These are phyloP conservation scores for Mortierella sp. DNA, from an alignment of 371 early-diverging fungal species.

Conservation along the genomic window DNA sequence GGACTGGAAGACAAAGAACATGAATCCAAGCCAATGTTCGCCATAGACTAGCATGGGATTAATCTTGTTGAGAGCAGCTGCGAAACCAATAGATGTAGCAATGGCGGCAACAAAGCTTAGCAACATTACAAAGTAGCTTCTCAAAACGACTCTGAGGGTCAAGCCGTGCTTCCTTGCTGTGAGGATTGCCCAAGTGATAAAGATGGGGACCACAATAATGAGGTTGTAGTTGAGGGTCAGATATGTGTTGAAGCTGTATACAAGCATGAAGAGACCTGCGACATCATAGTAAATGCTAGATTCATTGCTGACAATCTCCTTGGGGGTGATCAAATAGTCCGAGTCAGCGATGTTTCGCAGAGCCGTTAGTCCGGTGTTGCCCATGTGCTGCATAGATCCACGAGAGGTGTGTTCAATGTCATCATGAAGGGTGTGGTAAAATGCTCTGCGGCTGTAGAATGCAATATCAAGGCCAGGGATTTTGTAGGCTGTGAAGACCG, in stretches of 20 bases:
- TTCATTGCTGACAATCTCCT: slow-evolving; percentile 49
- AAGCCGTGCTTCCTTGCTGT: slow-evolving; percentile 30
- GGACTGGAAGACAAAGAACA: slow-evolving; percentile 52
- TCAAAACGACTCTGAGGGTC: slow-evolving; percentile 15
- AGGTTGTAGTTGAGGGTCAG: slow-evolving; percentile 58
- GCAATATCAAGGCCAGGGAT: slow-evolving; percentile 84
- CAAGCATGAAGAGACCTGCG: slow-evolving; percentile 64
- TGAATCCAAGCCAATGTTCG: slow-evolving; percentile 38
- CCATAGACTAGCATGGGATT: slow-evolving; percentile 56
- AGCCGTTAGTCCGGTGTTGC: slow-evolving; percentile 62
- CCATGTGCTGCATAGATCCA: slow-evolving; percentile 75
- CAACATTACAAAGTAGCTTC: slow-evolving; percentile 34
- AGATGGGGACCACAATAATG: slow-evolving; percentile 57
- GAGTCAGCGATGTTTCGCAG: slow-evolving; percentile 59
- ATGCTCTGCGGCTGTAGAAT: slow-evolving; percentile 74
- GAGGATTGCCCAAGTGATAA: slow-evolving; percentile 49
- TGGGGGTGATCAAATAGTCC: slow-evolving; percentile 53
- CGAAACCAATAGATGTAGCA: slow-evolving; percentile 24
- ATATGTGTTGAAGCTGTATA: slow-evolving; percentile 60
- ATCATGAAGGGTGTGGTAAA: slow-evolving; percentile 81
- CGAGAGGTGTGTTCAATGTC: slow-evolving; percentile 65
- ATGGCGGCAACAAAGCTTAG: slow-evolving; percentile 29
- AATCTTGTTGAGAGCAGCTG: slow-evolving; percentile 28
- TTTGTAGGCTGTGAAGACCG: slow-evolving; percentile 67
- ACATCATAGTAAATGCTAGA: slow-evolving; percentile 66